These are phyloP conservation scores for Arachnopeziza araneosa DNA, from an alignment of 2,329 filamentous ascomycete species.

Conservation along the genomic window DNA sequence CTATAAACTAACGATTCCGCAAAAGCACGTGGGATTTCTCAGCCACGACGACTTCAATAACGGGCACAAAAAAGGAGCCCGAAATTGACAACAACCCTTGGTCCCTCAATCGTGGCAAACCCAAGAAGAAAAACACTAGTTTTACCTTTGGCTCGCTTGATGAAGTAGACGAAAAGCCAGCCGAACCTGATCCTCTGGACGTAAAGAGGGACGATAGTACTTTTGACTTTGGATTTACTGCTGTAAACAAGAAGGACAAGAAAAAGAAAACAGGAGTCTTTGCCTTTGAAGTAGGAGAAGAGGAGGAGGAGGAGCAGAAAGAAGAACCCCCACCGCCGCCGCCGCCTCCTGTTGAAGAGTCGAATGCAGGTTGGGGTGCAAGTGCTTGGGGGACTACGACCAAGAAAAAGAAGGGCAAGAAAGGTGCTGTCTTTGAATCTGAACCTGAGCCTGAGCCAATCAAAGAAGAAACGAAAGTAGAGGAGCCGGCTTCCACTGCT, in stretches of 20 bases:
- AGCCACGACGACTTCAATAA: constrained; percentile 33
- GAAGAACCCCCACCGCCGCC: constrained; percentile 17
- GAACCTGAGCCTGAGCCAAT: constrained; percentile 25
- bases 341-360: constrained; percentile 25
- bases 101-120: constrained; percentile 41
- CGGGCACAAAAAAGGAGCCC: constrained; percentile 38
- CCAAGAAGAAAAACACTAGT: constrained; percentile 46
- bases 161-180: constrained; percentile 33
- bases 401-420: constrained; percentile 40
- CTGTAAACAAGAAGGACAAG: constrained; percentile 38
- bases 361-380: constrained; percentile 44
- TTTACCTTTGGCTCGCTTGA: constrained; percentile 45
- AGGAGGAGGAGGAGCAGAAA: constrained; percentile 18
- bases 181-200: constrained; percentile 19
- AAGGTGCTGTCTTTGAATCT: constrained; percentile 7
- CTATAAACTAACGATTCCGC: not conserved
- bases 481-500: constrained; percentile 19
- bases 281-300: constrained; percentile 18
- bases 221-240: constrained; percentile 30
- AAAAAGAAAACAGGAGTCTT: constrained; percentile 40
- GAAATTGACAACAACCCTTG: constrained; percentile 44
- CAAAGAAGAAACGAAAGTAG: constrained; percentile 21
- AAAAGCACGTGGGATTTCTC: constrained; percentile 24
- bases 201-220: constrained; percentile 34
- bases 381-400: constrained; percentile 38